These are phyloP conservation scores for Nemania sp. DNA, from an alignment of 2,329 filamentous ascomycete genomes.

Conservation along the genomic window DNA sequence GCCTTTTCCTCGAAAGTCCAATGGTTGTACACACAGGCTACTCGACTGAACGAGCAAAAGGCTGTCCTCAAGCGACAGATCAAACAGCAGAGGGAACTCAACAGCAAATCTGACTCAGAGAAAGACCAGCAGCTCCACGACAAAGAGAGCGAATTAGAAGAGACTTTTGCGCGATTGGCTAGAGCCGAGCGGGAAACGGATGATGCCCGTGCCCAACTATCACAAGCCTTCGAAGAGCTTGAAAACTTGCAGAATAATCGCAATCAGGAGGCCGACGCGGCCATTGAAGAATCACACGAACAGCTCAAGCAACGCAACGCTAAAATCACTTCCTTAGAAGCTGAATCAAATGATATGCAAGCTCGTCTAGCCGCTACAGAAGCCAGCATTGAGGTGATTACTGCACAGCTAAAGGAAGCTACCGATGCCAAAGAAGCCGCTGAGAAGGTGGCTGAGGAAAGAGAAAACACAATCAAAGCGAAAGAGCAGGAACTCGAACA, in stretches of 20 bases:
- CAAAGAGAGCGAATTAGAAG: constrained; percentile 68
- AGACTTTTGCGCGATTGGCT: constrained; percentile 48
- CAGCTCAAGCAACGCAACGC: constrained; percentile 59
- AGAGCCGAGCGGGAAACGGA: constrained; percentile 53
- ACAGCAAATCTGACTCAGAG: constrained; percentile 83
- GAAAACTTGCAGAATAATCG: constrained; percentile 54
- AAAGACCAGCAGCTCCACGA: constrained; percentile 73
- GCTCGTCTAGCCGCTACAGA: constrained; percentile 54
- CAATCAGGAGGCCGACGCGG: constrained; percentile 50
- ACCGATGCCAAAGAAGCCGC: constrained; percentile 49
- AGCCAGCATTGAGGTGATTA: constrained; percentile 54
- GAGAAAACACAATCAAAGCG: constrained; percentile 58
- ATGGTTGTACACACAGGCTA: constrained; percentile 81
- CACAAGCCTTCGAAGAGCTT: constrained; percentile 61
- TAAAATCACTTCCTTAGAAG: constrained; percentile 59
- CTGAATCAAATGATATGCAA: constrained; percentile 56
- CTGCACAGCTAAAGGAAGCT: constrained; percentile 53
- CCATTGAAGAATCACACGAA: constrained; percentile 54
- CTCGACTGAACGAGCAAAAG: constrained; percentile 86
- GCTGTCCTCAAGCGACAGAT: constrained; percentile 90
- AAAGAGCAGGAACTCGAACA: constrained; percentile 53
- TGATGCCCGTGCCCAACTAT: constrained; percentile 62
- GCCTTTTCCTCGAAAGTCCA: constrained; percentile 85
- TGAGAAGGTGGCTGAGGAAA: constrained; percentile 48
- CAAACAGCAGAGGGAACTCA: constrained; percentile 93